A percentile compares a stretch with the other conserved stretches of the same genome.
Evolutionary conservation across 2,329 filamentous ascomycete species (phyloP).

Genomic region (Aspergillus proliferans): DNA sequence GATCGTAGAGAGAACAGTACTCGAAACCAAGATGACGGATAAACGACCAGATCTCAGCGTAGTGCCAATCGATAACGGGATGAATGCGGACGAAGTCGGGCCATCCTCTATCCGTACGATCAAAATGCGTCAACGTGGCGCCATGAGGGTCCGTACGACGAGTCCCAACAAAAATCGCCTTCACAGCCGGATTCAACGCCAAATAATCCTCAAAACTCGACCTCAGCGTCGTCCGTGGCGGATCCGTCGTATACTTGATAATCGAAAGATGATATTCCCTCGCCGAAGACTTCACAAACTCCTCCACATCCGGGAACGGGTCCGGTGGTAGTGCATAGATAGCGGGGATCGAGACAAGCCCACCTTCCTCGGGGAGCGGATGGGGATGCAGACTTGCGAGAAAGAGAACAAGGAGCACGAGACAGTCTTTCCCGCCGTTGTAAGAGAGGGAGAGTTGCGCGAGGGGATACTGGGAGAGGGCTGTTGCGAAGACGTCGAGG

Average conservation of each 20-base stretch:
- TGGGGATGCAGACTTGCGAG: slow-evolving; percentile 56
- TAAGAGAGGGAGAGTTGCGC: slow-evolving; percentile 83
- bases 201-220: slow-evolving; percentile 74
- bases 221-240: slow-evolving; percentile 55
- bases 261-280: slow-evolving; percentile 68
- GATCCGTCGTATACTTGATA: slow-evolving; percentile 63
- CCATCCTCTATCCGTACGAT: slow-evolving; percentile 83
- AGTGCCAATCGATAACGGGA: slow-evolving; percentile 96
- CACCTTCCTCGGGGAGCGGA: slow-evolving; percentile 31
- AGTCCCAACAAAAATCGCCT: slow-evolving; percentile 81
- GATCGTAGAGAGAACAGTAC: slow-evolving; percentile 83
- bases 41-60: slow-evolving; percentile 88
- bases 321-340: slow-evolving; percentile 84
- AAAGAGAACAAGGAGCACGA: slow-evolving; percentile 83
- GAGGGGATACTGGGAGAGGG: slow-evolving; percentile 68
- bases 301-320: slow-evolving; percentile 79
- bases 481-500: slow-evolving; percentile 66
- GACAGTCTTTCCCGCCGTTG: slow-evolving; percentile 96
- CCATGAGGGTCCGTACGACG: slow-evolving; percentile 89
- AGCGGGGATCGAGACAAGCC: slow-evolving; percentile 54
- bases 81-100: slow-evolving; percentile 88
- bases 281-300: slow-evolving; percentile 67
- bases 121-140: slow-evolving; percentile 69
- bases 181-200: slow-evolving; percentile 45
- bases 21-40: slow-evolving; percentile 65